phyloP scores from a whole-genome alignment of 345 rosid genomes.

The Populus ilicifolia region DNA sequence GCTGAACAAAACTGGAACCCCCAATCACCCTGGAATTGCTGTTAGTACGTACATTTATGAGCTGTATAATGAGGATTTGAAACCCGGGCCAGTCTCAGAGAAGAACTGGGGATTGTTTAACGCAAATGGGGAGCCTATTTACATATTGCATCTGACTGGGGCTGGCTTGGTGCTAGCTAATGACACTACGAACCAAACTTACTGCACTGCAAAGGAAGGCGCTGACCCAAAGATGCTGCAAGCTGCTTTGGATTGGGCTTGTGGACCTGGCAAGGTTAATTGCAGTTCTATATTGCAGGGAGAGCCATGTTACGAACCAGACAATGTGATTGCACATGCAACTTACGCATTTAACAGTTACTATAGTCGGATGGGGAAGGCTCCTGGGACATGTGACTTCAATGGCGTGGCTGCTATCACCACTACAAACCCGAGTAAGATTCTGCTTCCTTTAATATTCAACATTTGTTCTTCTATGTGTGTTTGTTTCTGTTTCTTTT shows the following conservation, averaged over 20 bases:
- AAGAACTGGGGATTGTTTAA: conserved; percentile 93
- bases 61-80: conserved; percentile 86
- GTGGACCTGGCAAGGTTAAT: conserved; percentile 94
- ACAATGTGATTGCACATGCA: conserved; percentile 69
- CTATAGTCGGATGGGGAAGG: conserved; percentile 71
- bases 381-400: conserved; percentile 84
- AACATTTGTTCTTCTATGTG: neutral
- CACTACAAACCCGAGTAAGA: conserved; percentile 88
- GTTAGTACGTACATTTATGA: conserved; percentile 86
- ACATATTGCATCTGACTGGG: conserved; percentile 71
- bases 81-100: conserved; percentile 73
- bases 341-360: conserved; percentile 85
- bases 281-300: conserved; percentile 80
- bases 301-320: conserved; percentile 78
- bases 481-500: neutral
- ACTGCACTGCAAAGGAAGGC: conserved; percentile 68
- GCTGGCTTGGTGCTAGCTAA: conserved; percentile 55
- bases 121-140: conserved; percentile 67
- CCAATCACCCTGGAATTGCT: conserved; percentile 78
- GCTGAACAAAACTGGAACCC: conserved; percentile 85
- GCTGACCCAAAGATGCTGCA: conserved; percentile 90
- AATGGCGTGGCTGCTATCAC: conserved; percentile 91
- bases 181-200: conserved; percentile 91
- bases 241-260: conserved; percentile 98
- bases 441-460: neutral